phyloP scores from a whole-genome alignment of 129 eudicot genomes.

The Chrysanthemum makinoi region DNA sequence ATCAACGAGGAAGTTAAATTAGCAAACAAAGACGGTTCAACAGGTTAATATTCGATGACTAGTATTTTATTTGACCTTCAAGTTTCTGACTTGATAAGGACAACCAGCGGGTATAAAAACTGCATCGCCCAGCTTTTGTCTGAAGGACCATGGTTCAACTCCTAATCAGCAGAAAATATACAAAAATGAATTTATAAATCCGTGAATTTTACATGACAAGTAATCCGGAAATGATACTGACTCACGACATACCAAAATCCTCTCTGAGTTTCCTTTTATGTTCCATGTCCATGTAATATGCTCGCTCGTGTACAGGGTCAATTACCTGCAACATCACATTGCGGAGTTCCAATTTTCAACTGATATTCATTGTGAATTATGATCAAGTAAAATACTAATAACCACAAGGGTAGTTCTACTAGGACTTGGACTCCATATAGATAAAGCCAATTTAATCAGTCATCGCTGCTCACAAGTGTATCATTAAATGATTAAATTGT shows the following conservation, averaged over 20 bases:
- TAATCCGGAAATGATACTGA: neutral
- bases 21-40: no score
- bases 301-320: neutral
- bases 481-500: no score
- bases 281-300: neutral
- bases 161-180: neutral
- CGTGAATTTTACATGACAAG: neutral
- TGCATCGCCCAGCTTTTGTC: conserved; percentile 3
- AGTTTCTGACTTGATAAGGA: conserved; percentile 8
- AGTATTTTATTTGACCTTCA: neutral
- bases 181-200: no score
- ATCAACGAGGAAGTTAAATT: no score
- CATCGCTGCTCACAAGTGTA: no score
- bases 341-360: no score
- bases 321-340: neutral
- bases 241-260: neutral
- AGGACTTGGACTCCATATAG: no score
- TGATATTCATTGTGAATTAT: no score
- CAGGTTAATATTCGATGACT: no score
- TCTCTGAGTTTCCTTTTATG: neutral
- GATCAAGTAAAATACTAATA: no score
- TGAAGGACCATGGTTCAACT: conserved; percentile 18
- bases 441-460: no score
- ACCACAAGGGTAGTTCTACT: no score
- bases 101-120: neutral